Evolutionary conservation across 106 monocot genomes (phyloP), one percentile per base, ranked within the genome.

Genomic region (Agapanthus africanus): DNA sequence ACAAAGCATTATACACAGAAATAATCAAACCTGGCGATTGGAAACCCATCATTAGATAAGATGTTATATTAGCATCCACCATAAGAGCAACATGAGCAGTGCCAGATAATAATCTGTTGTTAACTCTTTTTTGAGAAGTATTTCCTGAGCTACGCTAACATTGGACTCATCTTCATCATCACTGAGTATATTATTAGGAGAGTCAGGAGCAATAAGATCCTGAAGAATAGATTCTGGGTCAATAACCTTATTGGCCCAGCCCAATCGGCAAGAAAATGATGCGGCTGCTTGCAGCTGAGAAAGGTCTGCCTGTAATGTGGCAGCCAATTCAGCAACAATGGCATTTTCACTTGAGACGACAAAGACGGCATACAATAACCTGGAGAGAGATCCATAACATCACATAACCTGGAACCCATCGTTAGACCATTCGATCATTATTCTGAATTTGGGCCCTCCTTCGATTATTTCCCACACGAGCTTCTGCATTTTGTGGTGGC

Each of bases 31-130:
- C 99, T 83, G 99, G 99, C 66, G 99, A 99, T 79, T 93, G 51
- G 30, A 93, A 99, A 34, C 99, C 99, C 99, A 99, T 99, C 99
- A 99, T 99, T 60, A 99, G 81, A 81, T 99, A 99, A 5, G 99
- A 99, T 71, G 99, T 99, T 59, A 99, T 91, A 75, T 99, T 99
- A 51, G 99, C 99, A 87, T 99, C 99, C 67, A 99, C 99, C 61
- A 99, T 71, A 42, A 99, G 87, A 60, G 83, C 93, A 67, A 90
- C 85, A 78, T 85, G 90, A 49, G 85, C 70, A 39, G 76, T 74
- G 37, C 84, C 86, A 70, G 85, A 84, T 28, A 68, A 19, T 64
- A 72, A 66, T 42, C 77, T 75, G 21, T 68, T 62, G 37, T 75
- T 67, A 67, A 83, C 87, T 36, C 32, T 42, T n/a, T 47, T 73